Conservation (phyloP, 1,139 yeast genomes). For the Fermentozyma sake region DNA sequence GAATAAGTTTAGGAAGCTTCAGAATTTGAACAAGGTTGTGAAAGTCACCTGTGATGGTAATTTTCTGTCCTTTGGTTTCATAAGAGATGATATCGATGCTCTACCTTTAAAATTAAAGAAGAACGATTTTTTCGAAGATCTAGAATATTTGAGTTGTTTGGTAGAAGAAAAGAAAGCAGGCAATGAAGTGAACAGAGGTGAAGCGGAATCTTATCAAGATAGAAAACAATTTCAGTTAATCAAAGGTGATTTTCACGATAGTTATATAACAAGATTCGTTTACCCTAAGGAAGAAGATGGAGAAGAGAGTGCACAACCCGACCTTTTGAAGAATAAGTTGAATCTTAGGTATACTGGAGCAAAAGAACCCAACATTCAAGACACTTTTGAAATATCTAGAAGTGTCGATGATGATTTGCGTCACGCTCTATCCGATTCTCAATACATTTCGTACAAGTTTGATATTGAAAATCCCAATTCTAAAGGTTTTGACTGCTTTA, state of each 20-base stretch:
- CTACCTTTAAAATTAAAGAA: slow-evolving; percentile 46
- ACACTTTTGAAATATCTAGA: slow-evolving; percentile 14
- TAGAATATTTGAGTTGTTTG: slow-evolving; percentile 50
- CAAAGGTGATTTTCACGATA: too few relatives aligned
- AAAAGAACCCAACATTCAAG: slow-evolving; percentile 11
- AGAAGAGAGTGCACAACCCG: slow-evolving; percentile 9
- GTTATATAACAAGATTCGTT: too few relatives aligned
- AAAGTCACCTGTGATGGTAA: slow-evolving; percentile 63
- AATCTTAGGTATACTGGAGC: slow-evolving; percentile 13
- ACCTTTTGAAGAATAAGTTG: slow-evolving; percentile 14
- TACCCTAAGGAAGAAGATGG: slow-evolving; percentile 9
- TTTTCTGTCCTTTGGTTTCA: slow-evolving; percentile 65
- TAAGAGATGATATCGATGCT: slow-evolving; percentile 58
- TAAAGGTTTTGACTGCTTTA: slow-evolving; percentile 19
- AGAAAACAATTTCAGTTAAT: slow-evolving; percentile 31
- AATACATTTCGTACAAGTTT: slow-evolving; percentile 1
- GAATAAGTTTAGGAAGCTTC: slow-evolving; percentile 53
- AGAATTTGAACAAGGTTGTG: slow-evolving; percentile 49
- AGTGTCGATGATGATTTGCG: not conserved
- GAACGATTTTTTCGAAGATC: slow-evolving; percentile 44
- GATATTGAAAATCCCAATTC: not conserved
- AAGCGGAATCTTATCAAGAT: slow-evolving; percentile 16
- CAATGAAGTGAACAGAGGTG: slow-evolving; percentile 21
- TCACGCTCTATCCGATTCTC: slow-evolving; percentile 4
- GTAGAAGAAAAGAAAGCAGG: too few relatives aligned